Percentiles rank a stretch among this genome's conserved stretches.
Evolutionary conservation across 1,284 basidiomycete genomes (phyloP).

Genomic region (Rhodotorula sp.): DNA sequence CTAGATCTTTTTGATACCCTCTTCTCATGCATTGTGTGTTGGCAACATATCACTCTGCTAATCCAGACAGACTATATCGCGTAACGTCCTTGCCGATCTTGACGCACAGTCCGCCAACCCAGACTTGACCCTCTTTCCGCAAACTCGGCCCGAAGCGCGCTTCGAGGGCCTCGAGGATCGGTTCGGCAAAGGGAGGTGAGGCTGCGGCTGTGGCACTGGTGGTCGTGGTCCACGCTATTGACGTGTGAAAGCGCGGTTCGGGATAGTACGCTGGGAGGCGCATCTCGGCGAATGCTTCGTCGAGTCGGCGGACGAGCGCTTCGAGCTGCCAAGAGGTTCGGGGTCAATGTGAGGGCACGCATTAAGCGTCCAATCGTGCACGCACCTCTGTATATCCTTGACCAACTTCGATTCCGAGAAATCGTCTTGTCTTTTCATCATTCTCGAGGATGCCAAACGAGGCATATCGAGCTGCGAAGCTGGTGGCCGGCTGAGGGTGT

Average conservation of each 20-base stretch:
- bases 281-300: conserved; percentile 58
- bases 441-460: conserved; percentile 67
- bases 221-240: conserved; percentile 63
- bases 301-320: conserved; percentile 57
- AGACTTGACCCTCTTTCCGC: conserved; percentile 26
- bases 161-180: conserved; percentile 3
- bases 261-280: conserved; percentile 70
- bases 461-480: conserved; percentile 69
- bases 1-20: background rate
- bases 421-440: conserved; percentile 71
- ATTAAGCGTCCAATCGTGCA: background rate
- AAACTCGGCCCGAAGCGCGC: conserved; percentile 8
- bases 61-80: conserved; percentile 5
- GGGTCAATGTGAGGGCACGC: background rate
- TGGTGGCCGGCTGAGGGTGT: conserved; percentile 44
- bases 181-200: background rate
- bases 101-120: conserved; percentile 24
- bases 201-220: background rate
- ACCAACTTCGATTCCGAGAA: conserved; percentile 70
- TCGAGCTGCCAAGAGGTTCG: conserved; percentile 54
- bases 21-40: background rate
- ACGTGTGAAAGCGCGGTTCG: conserved; percentile 71
- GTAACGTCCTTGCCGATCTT: conserved; percentile 31
- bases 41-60: background rate
- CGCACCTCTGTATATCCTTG: conserved; percentile 68